These are phyloP conservation scores for Tulasnella sp. DNA, from an alignment of 768 basidiomycete species.

Conservation along the genomic window DNA sequence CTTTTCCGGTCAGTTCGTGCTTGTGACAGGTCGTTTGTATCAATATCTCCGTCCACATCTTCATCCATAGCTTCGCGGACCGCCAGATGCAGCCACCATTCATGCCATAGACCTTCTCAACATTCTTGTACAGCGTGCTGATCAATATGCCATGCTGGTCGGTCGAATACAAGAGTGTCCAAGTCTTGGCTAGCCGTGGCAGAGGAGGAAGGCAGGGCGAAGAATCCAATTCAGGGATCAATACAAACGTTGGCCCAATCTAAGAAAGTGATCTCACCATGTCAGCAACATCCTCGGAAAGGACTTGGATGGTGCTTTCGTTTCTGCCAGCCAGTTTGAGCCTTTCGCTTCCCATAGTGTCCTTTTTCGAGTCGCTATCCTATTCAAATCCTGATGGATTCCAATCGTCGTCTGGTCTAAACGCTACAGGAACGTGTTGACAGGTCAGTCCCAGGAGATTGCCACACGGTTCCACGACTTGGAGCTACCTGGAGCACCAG, in stretches of 20 bases:
- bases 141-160: conserved; percentile 96
- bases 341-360: conserved; percentile 50
- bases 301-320: conserved; percentile 56
- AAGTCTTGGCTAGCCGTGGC: conserved; percentile 65
- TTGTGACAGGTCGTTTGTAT: neutral
- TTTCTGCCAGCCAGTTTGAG: conserved; percentile 58
- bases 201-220: conserved; percentile 73
- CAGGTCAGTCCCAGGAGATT: neutral
- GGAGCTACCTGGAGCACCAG: conserved; percentile 63
- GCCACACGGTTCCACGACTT: neutral
- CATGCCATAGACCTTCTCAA: conserved; percentile 41
- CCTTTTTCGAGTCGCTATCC: conserved; percentile 42
- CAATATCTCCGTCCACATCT: neutral
- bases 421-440: conserved; percentile 45
- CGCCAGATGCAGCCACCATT: conserved; percentile 56
- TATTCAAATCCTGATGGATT: conserved; percentile 62
- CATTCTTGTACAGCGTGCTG: conserved; percentile 71
- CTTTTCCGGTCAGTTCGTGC: neutral
- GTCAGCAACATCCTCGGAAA: conserved; percentile 60
- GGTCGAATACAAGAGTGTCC: conserved; percentile 87
- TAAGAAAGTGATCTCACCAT: conserved; percentile 51
- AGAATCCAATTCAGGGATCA: conserved; percentile 41
- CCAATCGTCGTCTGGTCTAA: conserved; percentile 66
- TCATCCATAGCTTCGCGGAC: conserved; percentile 63
- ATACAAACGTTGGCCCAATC: neutral